Conservation (phyloP, 2,329 filamentous ascomycete genomes). For the Corinectria fuckeliana region DNA sequence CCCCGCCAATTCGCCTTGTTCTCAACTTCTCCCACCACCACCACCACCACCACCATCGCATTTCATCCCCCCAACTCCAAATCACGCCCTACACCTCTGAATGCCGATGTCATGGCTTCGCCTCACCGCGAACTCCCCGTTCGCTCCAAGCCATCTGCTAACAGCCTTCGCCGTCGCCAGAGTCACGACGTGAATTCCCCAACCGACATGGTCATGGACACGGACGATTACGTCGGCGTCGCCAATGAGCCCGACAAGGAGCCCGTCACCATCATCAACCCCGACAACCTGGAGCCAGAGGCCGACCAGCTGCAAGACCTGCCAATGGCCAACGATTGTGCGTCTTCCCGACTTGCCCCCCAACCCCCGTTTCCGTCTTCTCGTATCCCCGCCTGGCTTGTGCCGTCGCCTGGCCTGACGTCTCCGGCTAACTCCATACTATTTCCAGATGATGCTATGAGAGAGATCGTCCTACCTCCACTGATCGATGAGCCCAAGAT, state of each 20-base stretch:
- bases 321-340: conserved; percentile 61
- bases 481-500: conserved; percentile 78
- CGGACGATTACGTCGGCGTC: conserved; percentile 61
- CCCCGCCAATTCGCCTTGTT: conserved; percentile 19
- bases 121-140: conserved; percentile 25
- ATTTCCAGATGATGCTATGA: conserved; percentile 78
- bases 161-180: conserved; percentile 42
- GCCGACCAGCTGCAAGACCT: conserved; percentile 55
- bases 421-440: conserved; percentile 29
- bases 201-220: conserved; percentile 63
- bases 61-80: conserved; percentile 20
- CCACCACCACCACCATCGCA: conserved; percentile 22
- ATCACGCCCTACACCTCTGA: conserved; percentile 22
- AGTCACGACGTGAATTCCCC: conserved; percentile 62
- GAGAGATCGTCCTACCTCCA: conserved; percentile 76
- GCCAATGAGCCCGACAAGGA: conserved; percentile 58
- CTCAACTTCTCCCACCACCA: conserved; percentile 8
- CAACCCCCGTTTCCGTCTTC: background rate
- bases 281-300: conserved; percentile 58
- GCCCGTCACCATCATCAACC: conserved; percentile 60
- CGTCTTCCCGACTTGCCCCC: conserved; percentile 38
- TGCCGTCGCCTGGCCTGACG: conserved; percentile 4
- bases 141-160: conserved; percentile 32
- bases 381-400: background rate
- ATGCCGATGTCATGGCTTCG: conserved; percentile 35